Conservation (phyloP, 164 flowering plant genomes). For the Tetrastigma voinierianum region DNA sequence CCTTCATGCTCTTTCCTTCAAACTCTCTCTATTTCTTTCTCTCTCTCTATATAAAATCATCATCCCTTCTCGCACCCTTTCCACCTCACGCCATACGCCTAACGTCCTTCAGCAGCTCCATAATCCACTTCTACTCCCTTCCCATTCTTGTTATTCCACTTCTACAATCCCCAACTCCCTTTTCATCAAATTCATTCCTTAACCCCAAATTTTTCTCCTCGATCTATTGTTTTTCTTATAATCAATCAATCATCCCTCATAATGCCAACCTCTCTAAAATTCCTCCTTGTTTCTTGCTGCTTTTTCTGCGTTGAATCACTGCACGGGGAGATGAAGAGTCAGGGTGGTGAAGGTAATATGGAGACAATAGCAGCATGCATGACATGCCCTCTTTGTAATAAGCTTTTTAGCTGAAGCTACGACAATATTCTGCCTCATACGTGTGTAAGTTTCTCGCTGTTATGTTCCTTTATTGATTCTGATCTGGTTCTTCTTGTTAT, state of each 20-base stretch:
- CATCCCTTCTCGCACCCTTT: too few species aligned
- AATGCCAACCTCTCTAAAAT: background rate
- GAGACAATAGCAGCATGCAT: constrained; percentile 75
- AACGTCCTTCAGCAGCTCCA: too few species aligned
- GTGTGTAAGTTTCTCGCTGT: constrained; percentile 55
- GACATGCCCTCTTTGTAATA: constrained; percentile 85
- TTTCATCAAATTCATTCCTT: background rate
- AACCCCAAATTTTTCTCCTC: constrained; percentile 16
- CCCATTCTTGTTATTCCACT: constrained; percentile 1
- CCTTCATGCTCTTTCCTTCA: too few species aligned
- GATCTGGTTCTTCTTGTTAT: too few species aligned
- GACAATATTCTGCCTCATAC: constrained; percentile 86
- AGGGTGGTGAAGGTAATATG: constrained; percentile 66
- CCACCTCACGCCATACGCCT: too few species aligned
- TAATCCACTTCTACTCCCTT: too few species aligned
- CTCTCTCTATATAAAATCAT: too few species aligned
- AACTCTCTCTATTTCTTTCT: too few species aligned
- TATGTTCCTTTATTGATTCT: background rate
- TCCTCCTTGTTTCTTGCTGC: background rate
- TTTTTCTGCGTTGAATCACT: constrained; percentile 4
- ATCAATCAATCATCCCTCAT: constrained; percentile 8
- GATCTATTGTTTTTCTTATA: background rate
- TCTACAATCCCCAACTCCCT: constrained; percentile 20
- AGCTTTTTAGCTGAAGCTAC: constrained; percentile 80
- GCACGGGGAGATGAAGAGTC: constrained; percentile 44